Conservation (phyloP, 169 alveolate genomes). For the Theileria sp. region DNA sequence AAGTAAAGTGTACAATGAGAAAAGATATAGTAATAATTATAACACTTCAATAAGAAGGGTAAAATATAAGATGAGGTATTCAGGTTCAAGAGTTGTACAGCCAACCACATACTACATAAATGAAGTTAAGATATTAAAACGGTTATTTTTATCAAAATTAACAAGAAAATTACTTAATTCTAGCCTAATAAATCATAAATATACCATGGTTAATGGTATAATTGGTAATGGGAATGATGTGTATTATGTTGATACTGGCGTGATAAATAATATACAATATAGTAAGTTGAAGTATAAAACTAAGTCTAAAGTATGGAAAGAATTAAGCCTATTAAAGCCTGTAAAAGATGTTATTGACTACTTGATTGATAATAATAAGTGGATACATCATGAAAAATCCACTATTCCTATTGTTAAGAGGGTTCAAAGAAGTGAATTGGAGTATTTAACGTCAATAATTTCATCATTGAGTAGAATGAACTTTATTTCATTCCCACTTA, state of each 20-base stretch:
- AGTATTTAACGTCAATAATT: constrained; percentile 17
- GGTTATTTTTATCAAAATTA: constrained; percentile 33
- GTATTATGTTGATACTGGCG: constrained; percentile 8
- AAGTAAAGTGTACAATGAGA: constrained; percentile 24
- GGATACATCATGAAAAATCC: constrained; percentile 15
- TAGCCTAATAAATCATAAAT: background rate
- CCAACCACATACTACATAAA: constrained; percentile 42
- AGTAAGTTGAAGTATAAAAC: background rate
- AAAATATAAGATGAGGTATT: constrained; percentile 50
- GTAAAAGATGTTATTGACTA: constrained; percentile 27
- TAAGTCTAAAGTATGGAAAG: background rate
- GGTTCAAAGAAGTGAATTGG: background rate
- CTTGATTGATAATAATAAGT: constrained; percentile 26
- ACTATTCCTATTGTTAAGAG: background rate
- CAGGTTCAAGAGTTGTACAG: constrained; percentile 58
- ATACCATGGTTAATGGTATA: background rate
- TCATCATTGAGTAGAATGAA: constrained; percentile 29
- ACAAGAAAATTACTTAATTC: background rate
- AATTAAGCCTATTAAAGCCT: background rate
- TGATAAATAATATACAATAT: background rate
- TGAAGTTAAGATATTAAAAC: constrained; percentile 45
- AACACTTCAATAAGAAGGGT: constrained; percentile 32
- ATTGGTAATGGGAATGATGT: constrained; percentile 7
- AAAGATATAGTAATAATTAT: background rate
- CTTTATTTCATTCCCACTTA: constrained; percentile 20